Base-by-base conservation (phyloP, 257 asterid species). In the Ligustrum vulgare region DNA sequence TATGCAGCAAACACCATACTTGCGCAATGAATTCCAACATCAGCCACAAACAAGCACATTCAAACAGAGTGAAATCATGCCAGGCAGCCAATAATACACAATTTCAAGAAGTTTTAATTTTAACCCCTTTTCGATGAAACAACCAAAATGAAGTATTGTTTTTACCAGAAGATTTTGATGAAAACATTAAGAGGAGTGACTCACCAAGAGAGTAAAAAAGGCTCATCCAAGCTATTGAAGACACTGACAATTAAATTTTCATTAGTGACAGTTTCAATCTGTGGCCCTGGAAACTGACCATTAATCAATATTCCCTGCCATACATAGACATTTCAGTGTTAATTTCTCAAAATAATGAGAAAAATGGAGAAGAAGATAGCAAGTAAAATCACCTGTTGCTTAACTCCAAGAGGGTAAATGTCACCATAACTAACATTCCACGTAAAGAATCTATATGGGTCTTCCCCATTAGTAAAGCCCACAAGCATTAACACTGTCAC, bases 291-390 rank as follows among this genome's bases (percentile, higher is more conserved):
- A 69, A 86, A 86, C 39, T 83, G 84, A 36, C 86, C 89, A 66
- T 86, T 86, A 71, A 86, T 86, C 84, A 86, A 75, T n/a, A 86
- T 83, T 4, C 89, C 89, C 89, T 86, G 86, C 70, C 41, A 66
- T 9, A 75, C 41, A 60, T 3, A 75, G 6, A 28, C 79, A 69
- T 56, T 56, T 20, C 13, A 56, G 28, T 56, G 11, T 56, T 22
- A 56, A 5, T 56, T 18, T 56, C 54, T 45, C 54, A 13, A 12
- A 45, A 45, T n/a, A 54, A 54, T 16, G 11, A 18, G 12, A 32
- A 68, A 12, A 23, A 28, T 5, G 64, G 16, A 25, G 71, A n/a
- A 16, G n/a, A 32, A 41, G 20, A 54, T 0, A 13, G 11, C 15
- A 31, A 66, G 2, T 0, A 20, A 43, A 73, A 41, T 54, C 45